Evolutionary conservation across 306 rosid species (phyloP), one percentile per base, ranked within the genome.

Genomic region (Glycyrrhiza uralensis): DNA sequence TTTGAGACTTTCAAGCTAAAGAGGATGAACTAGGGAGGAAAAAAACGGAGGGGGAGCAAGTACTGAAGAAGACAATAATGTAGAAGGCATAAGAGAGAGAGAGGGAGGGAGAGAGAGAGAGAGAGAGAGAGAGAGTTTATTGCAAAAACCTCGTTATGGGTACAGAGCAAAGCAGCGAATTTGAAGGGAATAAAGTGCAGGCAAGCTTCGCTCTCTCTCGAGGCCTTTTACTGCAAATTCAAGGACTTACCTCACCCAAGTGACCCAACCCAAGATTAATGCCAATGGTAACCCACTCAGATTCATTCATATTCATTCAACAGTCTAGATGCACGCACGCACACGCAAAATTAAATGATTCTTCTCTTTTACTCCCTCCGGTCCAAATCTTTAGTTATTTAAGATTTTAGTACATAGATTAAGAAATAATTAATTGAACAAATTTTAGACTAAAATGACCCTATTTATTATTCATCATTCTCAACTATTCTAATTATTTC

Each of bases 101-200:
- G 39, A 1, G 52, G 12, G 32, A 17, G 33, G 1, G 12, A 4
- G 3, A 8, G 59, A 42, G 74, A 44, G 58, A 49, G 26, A 72
- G 50, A n/a, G 41, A 28, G 50, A 44, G 63, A 23, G 44, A 0
- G 7, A 14, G 18, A 2, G 18, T 47, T 60, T 76, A 41, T 14
- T 56, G 45, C 71, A 77, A 78, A 74, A 84, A 85, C 87, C 92
- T 80, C 76, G 84, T 85, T 80, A 35, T 60, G 87, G 82, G 77
- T 65, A 77, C 76, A 82, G 88, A 78, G 89, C 60, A 78, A 86
- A 85, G 89, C 77, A 81, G 75, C 77, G 81, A 90, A 83, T 80
- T 89, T 85, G 92, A 87, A 81, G 88, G 79, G 90, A 87, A 81
- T 82, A 87, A 89, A 90, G 89, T 75, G 87, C 26, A 76, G 85